These are phyloP conservation scores for Gaillardinia entomophila DNA, from an alignment of 805 yeast genomes.

Conservation along the genomic window DNA sequence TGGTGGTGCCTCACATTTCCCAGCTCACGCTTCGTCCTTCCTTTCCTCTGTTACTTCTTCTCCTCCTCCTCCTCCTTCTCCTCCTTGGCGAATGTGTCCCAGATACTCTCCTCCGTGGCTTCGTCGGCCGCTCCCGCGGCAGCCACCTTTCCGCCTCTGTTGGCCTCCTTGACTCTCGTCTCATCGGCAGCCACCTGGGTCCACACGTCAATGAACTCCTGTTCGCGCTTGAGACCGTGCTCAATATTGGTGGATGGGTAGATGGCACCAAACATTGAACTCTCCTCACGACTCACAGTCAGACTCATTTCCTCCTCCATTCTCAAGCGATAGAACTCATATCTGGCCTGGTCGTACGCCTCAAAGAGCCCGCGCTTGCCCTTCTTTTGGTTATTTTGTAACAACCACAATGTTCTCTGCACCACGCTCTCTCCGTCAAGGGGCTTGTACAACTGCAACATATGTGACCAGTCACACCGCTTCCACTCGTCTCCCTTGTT, in stretches of 20 bases:
- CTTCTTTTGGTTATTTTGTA: conserved; percentile 17
- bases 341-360: conserved; percentile 82
- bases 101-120: conserved; percentile 15
- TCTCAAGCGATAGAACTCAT: conserved; percentile 81
- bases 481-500: conserved; percentile 54
- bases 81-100: conserved; percentile 14
- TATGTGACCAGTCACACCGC: conserved; percentile 69
- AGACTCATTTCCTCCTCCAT: conserved; percentile 76
- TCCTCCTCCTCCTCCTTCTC: conserved; percentile 3
- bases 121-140: conserved; percentile 7
- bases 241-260: conserved; percentile 59
- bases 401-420: conserved; percentile 38
- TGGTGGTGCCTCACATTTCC: too few species aligned
- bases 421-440: conserved; percentile 76
- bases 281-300: conserved; percentile 75
- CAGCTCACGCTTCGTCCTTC: background rate
- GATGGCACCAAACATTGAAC: conserved; percentile 77
- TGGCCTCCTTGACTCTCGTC: conserved; percentile 53
- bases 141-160: conserved; percentile 12
- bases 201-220: conserved; percentile 68
- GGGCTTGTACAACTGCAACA: conserved; percentile 67
- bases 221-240: conserved; percentile 67
- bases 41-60: conserved; percentile 1
- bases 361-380: conserved; percentile 36
- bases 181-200: conserved; percentile 59